Evolutionary conservation across 345 rosid genomes (phyloP), one percentile per base, ranked within the genome.

Genomic region (Populus tremula): DNA sequence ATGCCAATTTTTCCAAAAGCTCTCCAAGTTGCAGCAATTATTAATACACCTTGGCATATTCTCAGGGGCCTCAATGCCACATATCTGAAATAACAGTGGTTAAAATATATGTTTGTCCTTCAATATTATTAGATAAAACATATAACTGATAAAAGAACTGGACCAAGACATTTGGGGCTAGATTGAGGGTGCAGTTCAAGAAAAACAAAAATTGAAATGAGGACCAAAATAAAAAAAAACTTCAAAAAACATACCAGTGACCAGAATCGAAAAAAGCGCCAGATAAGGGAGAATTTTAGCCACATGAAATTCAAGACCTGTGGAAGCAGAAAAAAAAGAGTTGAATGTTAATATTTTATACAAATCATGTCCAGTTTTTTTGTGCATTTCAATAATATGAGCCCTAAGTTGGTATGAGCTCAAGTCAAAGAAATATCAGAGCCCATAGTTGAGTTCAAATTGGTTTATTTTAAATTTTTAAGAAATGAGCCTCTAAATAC

Each of bases 261-360:
- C 93, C 97, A 95, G 78, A 92, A 90, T 71, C 99, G 91, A 81
- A 95, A 95, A 87, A 87, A 93, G 84, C 98, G 96, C 99, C 99
- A 95, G 74, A 95, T 90, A 76, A 95, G 91, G 78, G 84, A 87
- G 83, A 95, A 95, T 81, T 95, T 93, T 25, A 95, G 88, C 99
- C 99, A 95, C 99, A 93, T 95, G 84, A 95, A 95, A 86, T 92
- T 95, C 74, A 95, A 82, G 65, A 95, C 98, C 99, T 95, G 88
- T 62, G 75, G 80, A 86, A 85, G 54, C 49, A 84, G 1, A 36
- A 33, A 35, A 20, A 76, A 56, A 62, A 27, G 59, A 38, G 36
- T 56, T 45, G 12, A 75, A 68, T 33, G 71, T 49, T 27, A 36
- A 69, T 41, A 12, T 1, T 13, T 14, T 10, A 41, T 41, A 41